Conservation (phyloP, 164 flowering plant species). For the Vitis rotundifolia region DNA sequence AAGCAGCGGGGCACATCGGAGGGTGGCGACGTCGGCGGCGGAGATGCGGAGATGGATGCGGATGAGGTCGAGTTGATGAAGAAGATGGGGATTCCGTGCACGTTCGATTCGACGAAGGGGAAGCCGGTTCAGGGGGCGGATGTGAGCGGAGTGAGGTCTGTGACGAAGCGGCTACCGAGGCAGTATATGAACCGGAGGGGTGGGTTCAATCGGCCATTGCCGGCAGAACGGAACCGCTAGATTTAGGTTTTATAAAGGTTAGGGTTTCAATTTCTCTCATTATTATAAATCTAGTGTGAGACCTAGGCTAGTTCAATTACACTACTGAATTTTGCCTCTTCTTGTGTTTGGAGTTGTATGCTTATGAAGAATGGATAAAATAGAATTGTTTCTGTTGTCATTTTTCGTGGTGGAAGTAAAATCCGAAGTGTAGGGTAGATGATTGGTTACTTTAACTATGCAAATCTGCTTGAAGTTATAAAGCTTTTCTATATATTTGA, state of each 20-base stretch:
- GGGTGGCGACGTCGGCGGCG: slow-evolving; percentile 9
- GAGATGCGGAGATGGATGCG: slow-evolving; percentile 35
- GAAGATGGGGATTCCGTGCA: slow-evolving; percentile 82
- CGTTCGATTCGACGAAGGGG: slow-evolving; percentile 95
- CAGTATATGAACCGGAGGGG: slow-evolving; percentile 98
- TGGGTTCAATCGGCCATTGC: slow-evolving; percentile 93
- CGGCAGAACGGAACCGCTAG: slow-evolving; percentile 78
- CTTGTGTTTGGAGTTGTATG: no score
- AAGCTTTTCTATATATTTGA: no score
- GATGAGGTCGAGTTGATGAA: slow-evolving; percentile 92
- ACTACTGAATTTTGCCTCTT: no score
- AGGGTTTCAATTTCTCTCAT: slow-evolving; percentile 17
- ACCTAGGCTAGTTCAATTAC: no score
- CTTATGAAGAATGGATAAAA: no score
- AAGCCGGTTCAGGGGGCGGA: slow-evolving; percentile 86
- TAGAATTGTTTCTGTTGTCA: no score
- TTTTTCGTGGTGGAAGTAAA: no score
- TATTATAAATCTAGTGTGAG: not conserved
- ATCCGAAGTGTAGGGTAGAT: no score
- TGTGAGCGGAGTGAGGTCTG: slow-evolving; percentile 76
- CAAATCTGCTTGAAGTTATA: no score
- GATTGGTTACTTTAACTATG: no score
- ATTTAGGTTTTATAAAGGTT: slow-evolving; percentile 19
- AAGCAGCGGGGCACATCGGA: slow-evolving; percentile 15
- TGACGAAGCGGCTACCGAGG: slow-evolving; percentile 88